Percentiles rank a stretch among this genome's conserved stretches.
phyloP scores from a whole-genome alignment of 2,329 filamentous ascomycete species.

The Monilinia fructicola region DNA sequence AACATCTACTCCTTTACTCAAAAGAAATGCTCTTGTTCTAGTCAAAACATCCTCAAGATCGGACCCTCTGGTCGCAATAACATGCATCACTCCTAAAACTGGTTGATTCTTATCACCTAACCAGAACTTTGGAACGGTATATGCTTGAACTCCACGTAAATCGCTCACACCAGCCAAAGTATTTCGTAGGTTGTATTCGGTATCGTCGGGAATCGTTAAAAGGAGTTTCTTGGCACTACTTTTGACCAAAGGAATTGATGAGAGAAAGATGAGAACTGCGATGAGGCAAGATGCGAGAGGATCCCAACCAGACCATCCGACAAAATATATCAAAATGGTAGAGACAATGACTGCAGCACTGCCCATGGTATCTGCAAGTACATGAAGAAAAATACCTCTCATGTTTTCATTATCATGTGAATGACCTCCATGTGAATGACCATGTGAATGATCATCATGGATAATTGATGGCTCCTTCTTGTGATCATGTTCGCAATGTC shows the following conservation, averaged over 20 bases:
- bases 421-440: constrained; percentile 30
- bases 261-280: constrained; percentile 88
- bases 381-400: constrained; percentile 94
- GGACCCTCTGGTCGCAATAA: constrained; percentile 70
- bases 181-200: constrained; percentile 86
- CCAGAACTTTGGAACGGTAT: constrained; percentile 90
- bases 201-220: constrained; percentile 77
- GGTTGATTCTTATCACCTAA: constrained; percentile 66
- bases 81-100: constrained; percentile 81
- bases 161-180: constrained; percentile 79
- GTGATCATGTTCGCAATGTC: constrained; percentile 35
- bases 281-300: constrained; percentile 93
- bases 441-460: constrained; percentile 43
- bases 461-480: constrained; percentile 23
- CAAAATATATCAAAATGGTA: constrained; percentile 81
- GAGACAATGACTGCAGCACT: constrained; percentile 93
- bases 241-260: constrained; percentile 81
- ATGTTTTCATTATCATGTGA: constrained; percentile 93
- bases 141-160: constrained; percentile 80
- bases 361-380: constrained; percentile 90
- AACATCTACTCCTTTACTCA: constrained; percentile 71
- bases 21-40: constrained; percentile 70
- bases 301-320: constrained; percentile 92
- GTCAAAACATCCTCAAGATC: constrained; percentile 81
- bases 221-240: constrained; percentile 81